Evolutionary conservation across 768 basidiomycete species (phyloP).

Genomic region (Podaxis sp.): DNA sequence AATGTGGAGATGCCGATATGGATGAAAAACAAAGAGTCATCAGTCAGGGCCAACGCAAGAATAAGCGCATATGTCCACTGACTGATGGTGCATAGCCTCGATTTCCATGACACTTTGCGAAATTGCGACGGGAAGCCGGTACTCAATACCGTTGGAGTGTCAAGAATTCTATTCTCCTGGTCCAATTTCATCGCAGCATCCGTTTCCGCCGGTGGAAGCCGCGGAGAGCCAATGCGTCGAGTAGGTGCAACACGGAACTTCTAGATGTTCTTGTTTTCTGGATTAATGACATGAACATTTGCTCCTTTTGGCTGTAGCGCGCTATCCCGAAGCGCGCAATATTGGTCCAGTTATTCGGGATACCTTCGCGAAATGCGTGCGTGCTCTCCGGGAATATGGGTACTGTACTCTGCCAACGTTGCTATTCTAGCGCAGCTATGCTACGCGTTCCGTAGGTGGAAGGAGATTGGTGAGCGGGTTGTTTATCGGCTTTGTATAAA

Average conservation of each 20-base stretch:
- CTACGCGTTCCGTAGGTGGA: constrained; percentile 70
- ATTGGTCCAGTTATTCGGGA: constrained; percentile 85
- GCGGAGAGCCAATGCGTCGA: constrained; percentile 35
- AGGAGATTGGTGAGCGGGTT: constrained; percentile 62
- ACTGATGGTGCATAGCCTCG: constrained; percentile 46
- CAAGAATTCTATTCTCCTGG: constrained; percentile 29
- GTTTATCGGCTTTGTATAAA: constrained; percentile 14
- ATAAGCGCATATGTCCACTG: not conserved
- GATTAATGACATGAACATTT: not conserved
- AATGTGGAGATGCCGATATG: constrained; percentile 58
- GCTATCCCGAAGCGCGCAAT: constrained; percentile 74
- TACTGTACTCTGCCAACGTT: constrained; percentile 12
- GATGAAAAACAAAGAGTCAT: constrained; percentile 58
- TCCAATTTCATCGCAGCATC: constrained; percentile 15
- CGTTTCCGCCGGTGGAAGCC: constrained; percentile 31
- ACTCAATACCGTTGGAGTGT: constrained; percentile 71
- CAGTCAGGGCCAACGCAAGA: constrained; percentile 33
- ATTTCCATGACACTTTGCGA: constrained; percentile 81
- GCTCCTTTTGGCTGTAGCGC: constrained; percentile 46
- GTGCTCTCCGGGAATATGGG: constrained; percentile 29
- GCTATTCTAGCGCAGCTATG: constrained; percentile 64
- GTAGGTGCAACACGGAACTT: constrained; percentile 19
- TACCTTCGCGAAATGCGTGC: constrained; percentile 77
- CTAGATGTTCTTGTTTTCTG: not conserved
- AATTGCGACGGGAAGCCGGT: constrained; percentile 69